Base-by-base conservation (phyloP, 805 yeast species). In the Candida koratica region DNA sequence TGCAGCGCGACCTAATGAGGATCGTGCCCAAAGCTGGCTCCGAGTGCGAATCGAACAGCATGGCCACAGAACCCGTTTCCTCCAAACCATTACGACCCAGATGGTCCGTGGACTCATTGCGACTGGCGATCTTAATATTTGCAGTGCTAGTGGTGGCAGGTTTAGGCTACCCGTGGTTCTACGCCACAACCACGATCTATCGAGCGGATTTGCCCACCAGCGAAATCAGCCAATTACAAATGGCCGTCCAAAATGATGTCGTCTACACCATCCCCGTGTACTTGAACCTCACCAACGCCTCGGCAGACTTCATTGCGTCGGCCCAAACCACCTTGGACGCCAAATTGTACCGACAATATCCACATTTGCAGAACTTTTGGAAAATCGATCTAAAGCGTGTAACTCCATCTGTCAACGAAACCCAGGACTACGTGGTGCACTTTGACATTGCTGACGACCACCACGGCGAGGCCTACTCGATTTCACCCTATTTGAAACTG, bases 111-210 rank as follows among this genome's bases (percentile, higher is more conserved):
- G 29, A 22, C 9, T 8, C 28, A 9, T 29, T 45, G 17, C 36
- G 53, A 18, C 36, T 34, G 16, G 17, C 37, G 15, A 42, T 51
- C 14, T 41, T 44, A 6, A 17, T 39, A 2, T 29, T 48, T 11
- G 32, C 49, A 3, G 40, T 44, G 5, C 14, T 46, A 5, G 9
- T 48, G 3, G 47, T 48, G 11, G 26, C 46, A 32, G 29, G 39
- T 34, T 31, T 77, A 14, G 87, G 84, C 2, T 47, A 70, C 5
- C 88, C 89, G 4, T 51, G 79, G 37, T 82, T 83, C 77, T 48
- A 60, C 23, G 40, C 48, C 17, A 80, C 90, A 13, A 80, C 90
- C 4, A 58, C 76, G 3, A 73, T 81, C 13, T 70, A 77, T 47
- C 61, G 88, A 36, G 84, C 86, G 2, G 68, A 69, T 25, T 61